phyloP scores from a whole-genome alignment of 148 eudicot species.

The Chenopodium quinoa region DNA sequence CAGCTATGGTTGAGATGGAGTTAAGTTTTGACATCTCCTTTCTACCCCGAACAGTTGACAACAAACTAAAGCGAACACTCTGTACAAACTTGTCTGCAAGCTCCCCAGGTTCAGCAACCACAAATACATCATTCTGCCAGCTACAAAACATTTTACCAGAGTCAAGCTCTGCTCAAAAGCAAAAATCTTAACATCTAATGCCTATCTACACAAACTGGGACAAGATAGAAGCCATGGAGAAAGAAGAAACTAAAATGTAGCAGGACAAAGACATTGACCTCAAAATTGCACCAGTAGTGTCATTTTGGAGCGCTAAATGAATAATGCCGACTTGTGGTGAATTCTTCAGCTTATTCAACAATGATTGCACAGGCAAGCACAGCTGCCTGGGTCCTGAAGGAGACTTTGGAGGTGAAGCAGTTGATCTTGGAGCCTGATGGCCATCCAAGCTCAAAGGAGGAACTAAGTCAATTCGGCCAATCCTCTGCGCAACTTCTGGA shows the following conservation, averaged over 20 bases:
- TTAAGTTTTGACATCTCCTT: conserved; percentile 64
- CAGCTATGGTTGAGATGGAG: conserved; percentile 71
- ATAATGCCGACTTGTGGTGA: conserved; percentile 87
- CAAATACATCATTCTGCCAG: conserved; percentile 99
- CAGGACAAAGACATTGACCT: conserved; percentile 42
- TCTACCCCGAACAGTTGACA: conserved; percentile 71
- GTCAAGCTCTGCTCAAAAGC: conserved; percentile 14
- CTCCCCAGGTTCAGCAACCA: conserved; percentile 99
- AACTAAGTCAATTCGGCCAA: conserved; percentile 72
- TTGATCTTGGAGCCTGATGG: conserved; percentile 53
- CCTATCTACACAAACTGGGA: conserved; percentile 3
- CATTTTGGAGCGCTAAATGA: conserved; percentile 92
- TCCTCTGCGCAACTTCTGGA: conserved; percentile 65
- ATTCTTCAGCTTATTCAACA: conserved; percentile 70
- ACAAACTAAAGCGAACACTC: conserved; percentile 82
- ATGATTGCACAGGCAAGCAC: conserved; percentile 58
- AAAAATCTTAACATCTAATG: conserved; percentile 5
- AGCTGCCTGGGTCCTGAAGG: conserved; percentile 69
- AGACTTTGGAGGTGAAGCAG: conserved; percentile 67
- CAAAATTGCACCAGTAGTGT: conserved; percentile 80
- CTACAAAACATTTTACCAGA: conserved; percentile 36
- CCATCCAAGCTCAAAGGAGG: conserved; percentile 97
- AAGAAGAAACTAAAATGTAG: neutral
- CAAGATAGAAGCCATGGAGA: conserved; percentile 3
- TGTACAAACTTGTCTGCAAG: conserved; percentile 93